Evolutionary conservation across 2,329 filamentous ascomycete genomes (phyloP).

Genomic region (Colletotrichum musae): DNA sequence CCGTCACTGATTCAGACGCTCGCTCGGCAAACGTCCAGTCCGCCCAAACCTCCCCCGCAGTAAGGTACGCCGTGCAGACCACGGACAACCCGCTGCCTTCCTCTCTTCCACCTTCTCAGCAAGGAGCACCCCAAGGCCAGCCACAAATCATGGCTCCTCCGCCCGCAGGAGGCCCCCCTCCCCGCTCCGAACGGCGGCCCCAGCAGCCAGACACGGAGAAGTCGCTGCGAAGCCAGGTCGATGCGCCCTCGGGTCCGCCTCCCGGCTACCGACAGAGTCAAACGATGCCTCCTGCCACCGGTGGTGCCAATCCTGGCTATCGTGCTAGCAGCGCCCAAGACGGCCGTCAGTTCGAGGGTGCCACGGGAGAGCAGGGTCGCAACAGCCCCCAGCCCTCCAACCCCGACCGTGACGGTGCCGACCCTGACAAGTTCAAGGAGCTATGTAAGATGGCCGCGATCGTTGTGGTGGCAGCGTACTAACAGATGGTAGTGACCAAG

Average conservation of each 20-base stretch:
- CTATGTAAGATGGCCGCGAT: conserved; percentile 60
- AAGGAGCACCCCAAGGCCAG: conserved; percentile 47
- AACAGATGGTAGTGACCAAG: conserved; percentile 78
- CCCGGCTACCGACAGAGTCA: conserved; percentile 67
- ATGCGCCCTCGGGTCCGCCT: conserved; percentile 62
- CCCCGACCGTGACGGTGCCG: conserved; percentile 57
- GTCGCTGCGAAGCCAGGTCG: conserved; percentile 57
- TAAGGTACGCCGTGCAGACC: conserved; percentile 55
- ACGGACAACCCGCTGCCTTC: conserved; percentile 43
- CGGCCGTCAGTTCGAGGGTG: conserved; percentile 60
- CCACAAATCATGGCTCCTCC: conserved; percentile 65
- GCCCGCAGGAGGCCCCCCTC: conserved; percentile 58
- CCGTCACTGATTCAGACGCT: conserved; percentile 64
- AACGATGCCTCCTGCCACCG: conserved; percentile 58
- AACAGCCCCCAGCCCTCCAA: conserved; percentile 70
- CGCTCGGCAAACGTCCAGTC: conserved; percentile 58
- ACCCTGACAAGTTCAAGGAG: conserved; percentile 72
- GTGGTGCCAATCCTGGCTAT: conserved; percentile 54
- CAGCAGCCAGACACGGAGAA: conserved; percentile 63
- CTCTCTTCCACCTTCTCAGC: conserved; percentile 45
- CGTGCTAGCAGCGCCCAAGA: conserved; percentile 56
- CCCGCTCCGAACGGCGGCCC: conserved; percentile 58
- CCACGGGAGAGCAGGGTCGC: conserved; percentile 63
- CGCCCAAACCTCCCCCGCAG: conserved; percentile 59
- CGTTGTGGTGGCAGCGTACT: conserved; percentile 47